Conservation (phyloP, 2,329 filamentous ascomycete genomes). For the Coleophoma cylindrospora region DNA sequence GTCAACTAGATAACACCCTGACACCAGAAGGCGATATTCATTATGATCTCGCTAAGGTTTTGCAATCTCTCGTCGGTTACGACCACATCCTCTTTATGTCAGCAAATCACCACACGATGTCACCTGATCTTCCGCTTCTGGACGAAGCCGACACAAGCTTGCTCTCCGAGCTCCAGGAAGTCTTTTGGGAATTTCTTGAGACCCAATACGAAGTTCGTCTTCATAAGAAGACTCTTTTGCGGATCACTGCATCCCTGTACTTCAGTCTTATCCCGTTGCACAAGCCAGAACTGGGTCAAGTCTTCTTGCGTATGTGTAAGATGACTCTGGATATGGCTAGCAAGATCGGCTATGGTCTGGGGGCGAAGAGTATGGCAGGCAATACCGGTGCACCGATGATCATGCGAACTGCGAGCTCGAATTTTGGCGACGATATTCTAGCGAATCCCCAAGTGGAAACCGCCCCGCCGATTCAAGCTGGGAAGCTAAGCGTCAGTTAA, state of each 20-base stretch:
- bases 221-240: slow-evolving; percentile 25
- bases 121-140: slow-evolving; percentile 14
- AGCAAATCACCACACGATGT: slow-evolving; percentile 14
- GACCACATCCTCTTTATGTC: slow-evolving; percentile 24
- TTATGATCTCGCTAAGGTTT: slow-evolving; percentile 27
- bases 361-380: slow-evolving; percentile 1
- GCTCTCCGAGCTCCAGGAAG: slow-evolving; percentile 18
- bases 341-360: not conserved
- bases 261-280: slow-evolving; percentile 26
- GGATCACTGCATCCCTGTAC: slow-evolving; percentile 25
- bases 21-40: slow-evolving; percentile 25
- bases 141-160: slow-evolving; percentile 19
- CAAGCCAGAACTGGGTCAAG: slow-evolving; percentile 18
- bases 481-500: no score
- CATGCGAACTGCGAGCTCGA: not conserved
- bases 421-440: slow-evolving; percentile 3
- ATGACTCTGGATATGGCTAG: slow-evolving; percentile 7
- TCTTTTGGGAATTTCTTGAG: slow-evolving; percentile 23
- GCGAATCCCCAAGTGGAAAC: no score
- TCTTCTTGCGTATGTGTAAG: slow-evolving; percentile 23
- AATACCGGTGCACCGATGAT: slow-evolving; percentile 1
- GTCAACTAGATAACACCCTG: slow-evolving; percentile 21
- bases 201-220: slow-evolving; percentile 19
- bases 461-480: no score
- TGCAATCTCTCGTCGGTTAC: slow-evolving; percentile 26